A percentile compares a stretch with the other conserved stretches of the same genome.
phyloP scores from a whole-genome alignment of 2,329 filamentous ascomycete species.

The Fusarium xyrophilum region DNA sequence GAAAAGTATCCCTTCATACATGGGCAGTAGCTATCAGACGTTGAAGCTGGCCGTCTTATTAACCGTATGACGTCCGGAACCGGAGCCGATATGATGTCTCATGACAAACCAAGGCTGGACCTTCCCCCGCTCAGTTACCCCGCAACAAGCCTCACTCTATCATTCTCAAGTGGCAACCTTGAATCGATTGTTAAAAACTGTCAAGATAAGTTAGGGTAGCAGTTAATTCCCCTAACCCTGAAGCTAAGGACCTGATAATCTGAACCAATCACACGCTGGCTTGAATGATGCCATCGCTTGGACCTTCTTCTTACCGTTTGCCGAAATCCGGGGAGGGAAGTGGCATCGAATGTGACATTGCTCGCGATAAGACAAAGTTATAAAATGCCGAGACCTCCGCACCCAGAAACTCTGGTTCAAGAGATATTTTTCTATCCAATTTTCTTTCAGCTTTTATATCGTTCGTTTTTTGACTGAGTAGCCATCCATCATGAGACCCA shows the following conservation, averaged over 20 bases:
- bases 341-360: neutral
- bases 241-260: neutral
- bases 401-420: no score
- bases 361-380: neutral
- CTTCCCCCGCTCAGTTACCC: neutral
- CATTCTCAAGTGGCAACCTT: neutral
- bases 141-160: neutral
- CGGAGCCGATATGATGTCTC: neutral
- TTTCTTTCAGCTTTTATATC: no score
- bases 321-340: slow-evolving; percentile 5
- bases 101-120: neutral
- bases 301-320: slow-evolving; percentile 1
- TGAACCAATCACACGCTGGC: neutral
- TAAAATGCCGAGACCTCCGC: neutral
- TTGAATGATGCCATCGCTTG: neutral
- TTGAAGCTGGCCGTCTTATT: neutral
- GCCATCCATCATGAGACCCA: neutral
- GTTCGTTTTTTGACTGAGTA: no score
- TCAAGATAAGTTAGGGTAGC: neutral
- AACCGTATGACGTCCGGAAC: accelerated
- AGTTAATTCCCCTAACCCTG: no score
- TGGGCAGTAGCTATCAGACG: neutral
- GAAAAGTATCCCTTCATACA: no score
- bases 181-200: neutral
- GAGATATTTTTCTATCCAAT: no score